Evolutionary conservation across 768 basidiomycete genomes (phyloP).

Genomic region (Piloderma croceum): DNA sequence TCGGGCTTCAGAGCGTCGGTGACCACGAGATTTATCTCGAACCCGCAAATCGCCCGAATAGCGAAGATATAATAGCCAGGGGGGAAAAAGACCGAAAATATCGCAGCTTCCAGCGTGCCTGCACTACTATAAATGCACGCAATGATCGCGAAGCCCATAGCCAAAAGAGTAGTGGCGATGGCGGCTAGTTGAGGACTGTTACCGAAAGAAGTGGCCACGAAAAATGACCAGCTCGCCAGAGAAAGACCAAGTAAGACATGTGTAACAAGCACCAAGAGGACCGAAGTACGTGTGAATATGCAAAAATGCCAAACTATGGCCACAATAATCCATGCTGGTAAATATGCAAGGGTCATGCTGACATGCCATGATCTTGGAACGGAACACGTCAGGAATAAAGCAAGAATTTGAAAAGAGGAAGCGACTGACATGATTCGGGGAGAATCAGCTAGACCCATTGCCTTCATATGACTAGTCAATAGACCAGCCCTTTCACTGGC

Average conservation of each 20-base stretch:
- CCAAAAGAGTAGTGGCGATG: conserved; percentile 57
- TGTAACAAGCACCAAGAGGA: conserved; percentile 53
- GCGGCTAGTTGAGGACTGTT: conserved; percentile 71
- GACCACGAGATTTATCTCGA: conserved; percentile 51
- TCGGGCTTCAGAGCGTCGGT: conserved; percentile 53
- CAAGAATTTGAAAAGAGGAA: not conserved
- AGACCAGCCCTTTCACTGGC: conserved; percentile 58
- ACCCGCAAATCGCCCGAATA: conserved; percentile 61
- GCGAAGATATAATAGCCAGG: conserved; percentile 73
- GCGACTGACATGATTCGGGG: conserved; percentile 58
- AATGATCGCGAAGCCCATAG: conserved; percentile 61
- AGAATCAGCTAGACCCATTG: conserved; percentile 71
- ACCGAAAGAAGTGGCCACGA: conserved; percentile 65
- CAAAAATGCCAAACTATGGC: conserved; percentile 57
- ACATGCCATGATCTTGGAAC: conserved; percentile 53
- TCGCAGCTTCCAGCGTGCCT: conserved; percentile 38
- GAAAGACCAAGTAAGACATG: conserved; percentile 65
- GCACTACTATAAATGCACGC: conserved; percentile 48
- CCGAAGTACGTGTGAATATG: conserved; percentile 57
- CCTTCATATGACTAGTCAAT: conserved; percentile 69
- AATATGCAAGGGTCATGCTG: conserved; percentile 58
- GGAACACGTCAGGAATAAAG: not conserved
- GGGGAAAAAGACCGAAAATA: conserved; percentile 69
- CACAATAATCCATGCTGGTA: conserved; percentile 73
- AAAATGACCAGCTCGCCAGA: conserved; percentile 67